Conservation (phyloP, 352 stramenopile genomes). For the Phytophthora fragariae region DNA sequence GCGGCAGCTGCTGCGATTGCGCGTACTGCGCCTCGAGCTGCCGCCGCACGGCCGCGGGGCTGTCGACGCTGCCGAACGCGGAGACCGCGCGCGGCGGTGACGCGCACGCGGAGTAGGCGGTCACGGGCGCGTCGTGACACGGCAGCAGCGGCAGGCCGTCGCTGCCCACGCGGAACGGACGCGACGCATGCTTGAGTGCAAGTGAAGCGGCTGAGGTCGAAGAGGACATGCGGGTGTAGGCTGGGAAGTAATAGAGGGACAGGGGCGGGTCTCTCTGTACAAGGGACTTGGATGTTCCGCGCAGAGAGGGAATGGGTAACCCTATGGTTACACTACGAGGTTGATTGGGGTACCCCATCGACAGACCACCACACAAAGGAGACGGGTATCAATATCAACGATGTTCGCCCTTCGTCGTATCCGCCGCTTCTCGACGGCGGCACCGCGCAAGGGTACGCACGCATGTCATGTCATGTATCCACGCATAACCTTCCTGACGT, state of each 20-base stretch:
- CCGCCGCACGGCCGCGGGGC: conserved; percentile 44
- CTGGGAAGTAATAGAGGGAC: too few species aligned
- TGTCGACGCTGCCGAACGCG: conserved; percentile 39
- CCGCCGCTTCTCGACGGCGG: conserved; percentile 51
- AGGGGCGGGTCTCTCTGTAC: background rate
- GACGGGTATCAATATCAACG: background rate
- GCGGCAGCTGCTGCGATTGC: conserved; percentile 40
- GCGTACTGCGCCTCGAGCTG: conserved; percentile 56
- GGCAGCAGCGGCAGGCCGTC: background rate
- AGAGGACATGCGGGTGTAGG: background rate
- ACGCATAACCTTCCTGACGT: background rate
- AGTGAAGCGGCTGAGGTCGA: too few species aligned
- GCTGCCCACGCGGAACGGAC: background rate
- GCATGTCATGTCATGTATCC: too few species aligned
- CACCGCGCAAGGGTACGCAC: conserved; percentile 49
- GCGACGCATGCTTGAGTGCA: too few species aligned
- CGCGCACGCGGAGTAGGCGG: background rate
- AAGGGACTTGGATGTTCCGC: background rate
- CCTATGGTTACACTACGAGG: background rate
- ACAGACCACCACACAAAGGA: background rate
- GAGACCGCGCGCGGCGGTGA: conserved; percentile 17
- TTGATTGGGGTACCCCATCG: background rate
- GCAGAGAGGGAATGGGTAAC: background rate
- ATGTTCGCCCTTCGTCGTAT: conserved; percentile 51
- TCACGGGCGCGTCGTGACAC: background rate